A percentile compares a stretch with the other conserved stretches of the same genome.
These are phyloP conservation scores for Malassezia psittaci DNA, from an alignment of 1,284 basidiomycete genomes.

Conservation along the genomic window DNA sequence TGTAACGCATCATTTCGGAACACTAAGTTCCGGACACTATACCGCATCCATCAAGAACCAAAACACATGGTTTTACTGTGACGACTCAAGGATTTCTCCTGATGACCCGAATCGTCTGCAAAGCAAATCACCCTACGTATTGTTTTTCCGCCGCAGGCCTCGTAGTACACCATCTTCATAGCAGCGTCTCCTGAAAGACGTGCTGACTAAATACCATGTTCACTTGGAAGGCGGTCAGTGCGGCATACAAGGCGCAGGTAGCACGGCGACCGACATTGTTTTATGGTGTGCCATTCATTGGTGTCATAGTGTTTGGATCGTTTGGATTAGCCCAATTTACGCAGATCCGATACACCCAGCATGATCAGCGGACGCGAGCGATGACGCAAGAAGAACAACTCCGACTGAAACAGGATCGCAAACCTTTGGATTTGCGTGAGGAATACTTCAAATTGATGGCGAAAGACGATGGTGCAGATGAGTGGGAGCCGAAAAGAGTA, in stretches of 20 bases:
- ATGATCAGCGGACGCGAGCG: slow-evolving; percentile 66
- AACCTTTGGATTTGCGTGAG: slow-evolving; percentile 81
- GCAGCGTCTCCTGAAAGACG: too few species aligned
- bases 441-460: slow-evolving; percentile 62
- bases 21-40: slow-evolving; percentile 44
- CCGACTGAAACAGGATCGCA: slow-evolving; percentile 65
- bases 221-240: neutral
- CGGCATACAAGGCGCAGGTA: neutral
- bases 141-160: slow-evolving; percentile 33
- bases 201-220: slow-evolving; percentile 8
- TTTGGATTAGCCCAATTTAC: slow-evolving; percentile 75
- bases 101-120: slow-evolving; percentile 32
- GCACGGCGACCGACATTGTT: slow-evolving; percentile 49
- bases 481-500: slow-evolving; percentile 81
- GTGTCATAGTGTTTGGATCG: slow-evolving; percentile 75
- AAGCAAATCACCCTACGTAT: slow-evolving; percentile 36
- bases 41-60: slow-evolving; percentile 40
- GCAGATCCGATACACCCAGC: slow-evolving; percentile 79
- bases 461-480: slow-evolving; percentile 64
- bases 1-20: slow-evolving; percentile 48
- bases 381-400: slow-evolving; percentile 74
- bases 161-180: neutral
- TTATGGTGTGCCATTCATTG: slow-evolving; percentile 78
- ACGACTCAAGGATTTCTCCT: slow-evolving; percentile 32
- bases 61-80: slow-evolving; percentile 41